These are phyloP conservation scores for Pichia californica DNA, from an alignment of 805 yeast genomes.

Conservation along the genomic window DNA sequence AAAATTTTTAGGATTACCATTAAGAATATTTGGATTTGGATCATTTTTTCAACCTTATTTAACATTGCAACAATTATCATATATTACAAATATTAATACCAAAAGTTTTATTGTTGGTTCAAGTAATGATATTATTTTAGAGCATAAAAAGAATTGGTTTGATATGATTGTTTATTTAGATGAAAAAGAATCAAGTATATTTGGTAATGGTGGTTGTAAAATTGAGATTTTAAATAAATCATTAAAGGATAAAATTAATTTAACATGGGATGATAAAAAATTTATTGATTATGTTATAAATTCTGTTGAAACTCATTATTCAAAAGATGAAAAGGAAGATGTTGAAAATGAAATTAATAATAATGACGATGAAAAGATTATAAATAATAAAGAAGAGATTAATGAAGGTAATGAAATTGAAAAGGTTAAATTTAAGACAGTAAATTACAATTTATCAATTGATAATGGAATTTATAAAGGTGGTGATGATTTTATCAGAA, in stretches of 20 bases:
- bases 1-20: conserved; percentile 79
- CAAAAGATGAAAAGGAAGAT: neutral
- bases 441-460: conserved; percentile 33
- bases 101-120: conserved; percentile 74
- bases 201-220: conserved; percentile 15
- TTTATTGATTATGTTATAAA: conserved; percentile 58
- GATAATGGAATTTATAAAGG: conserved; percentile 43
- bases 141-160: conserved; percentile 52
- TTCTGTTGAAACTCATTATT: conserved; percentile 38
- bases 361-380: neutral
- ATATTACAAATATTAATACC: conserved; percentile 50
- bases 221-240: conserved; percentile 40
- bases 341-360: conserved; percentile 2
- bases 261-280: conserved; percentile 59
- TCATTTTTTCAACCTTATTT: conserved; percentile 89
- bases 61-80: conserved; percentile 87
- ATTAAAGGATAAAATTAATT: conserved; percentile 38
- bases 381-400: neutral
- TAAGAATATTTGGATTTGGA: conserved; percentile 78
- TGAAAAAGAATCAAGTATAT: conserved; percentile 16
- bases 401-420: conserved; percentile 13
- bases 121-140: conserved; percentile 74
- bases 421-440: conserved; percentile 28
- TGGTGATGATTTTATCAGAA: conserved; percentile 82
- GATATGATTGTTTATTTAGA: conserved; percentile 75